Base-by-base conservation (phyloP, 1,284 basidiomycete species). In the Sporisorium scitamineum region DNA sequence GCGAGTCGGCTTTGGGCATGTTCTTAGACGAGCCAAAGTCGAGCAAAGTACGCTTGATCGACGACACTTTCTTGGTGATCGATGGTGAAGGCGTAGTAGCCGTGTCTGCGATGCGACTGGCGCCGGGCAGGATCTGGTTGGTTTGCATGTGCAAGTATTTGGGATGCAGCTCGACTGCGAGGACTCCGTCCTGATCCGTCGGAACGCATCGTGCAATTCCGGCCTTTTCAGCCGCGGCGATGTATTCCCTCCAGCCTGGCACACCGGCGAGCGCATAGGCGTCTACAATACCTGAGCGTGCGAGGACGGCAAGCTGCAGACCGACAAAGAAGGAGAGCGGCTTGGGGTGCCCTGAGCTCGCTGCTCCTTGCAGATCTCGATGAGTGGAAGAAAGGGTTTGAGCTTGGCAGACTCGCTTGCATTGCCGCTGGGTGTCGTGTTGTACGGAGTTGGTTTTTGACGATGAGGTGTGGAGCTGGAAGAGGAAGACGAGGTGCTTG, bases 341-440 rank as follows among this genome's bases (percentile, higher is more conserved):
- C 22, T 60, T 54, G 11, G 34, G 22, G 66, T 63, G 50, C 68
- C 67, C 22, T 61, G 60, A 9, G 72, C 57, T 45, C 55, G 64
- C 48, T 76, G 72, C 58, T 79, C 66, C 34, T 79, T 79, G 57
- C 70, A 68, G n/a, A 76, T 62, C n/a, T 81, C 78, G 37, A 78
- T 79, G 32, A 78, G 70, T 1, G 75, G 72, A 1, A 57, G 39
- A 29, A 78, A 79, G 18, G 71, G 51, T 27, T 65, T 64, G 48
- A 58, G 58, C 18, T 53, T 65, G 8, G 57, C 41, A 4, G 55
- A 22, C 13, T 61, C 54, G 31, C 26, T 34, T 4, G 52, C 52
- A 8, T 56, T 37, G 39, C n/a, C 42, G 29, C 22, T 61, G 4
- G 60, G 24, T 24, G 53, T 62, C 10, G 57, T 26, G 42, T 50